Percentiles rank a stretch among this genome's conserved stretches.
These are phyloP conservation scores for Xerocomus spinulosus DNA, from an alignment of 768 basidiomycete species.

Conservation along the genomic window DNA sequence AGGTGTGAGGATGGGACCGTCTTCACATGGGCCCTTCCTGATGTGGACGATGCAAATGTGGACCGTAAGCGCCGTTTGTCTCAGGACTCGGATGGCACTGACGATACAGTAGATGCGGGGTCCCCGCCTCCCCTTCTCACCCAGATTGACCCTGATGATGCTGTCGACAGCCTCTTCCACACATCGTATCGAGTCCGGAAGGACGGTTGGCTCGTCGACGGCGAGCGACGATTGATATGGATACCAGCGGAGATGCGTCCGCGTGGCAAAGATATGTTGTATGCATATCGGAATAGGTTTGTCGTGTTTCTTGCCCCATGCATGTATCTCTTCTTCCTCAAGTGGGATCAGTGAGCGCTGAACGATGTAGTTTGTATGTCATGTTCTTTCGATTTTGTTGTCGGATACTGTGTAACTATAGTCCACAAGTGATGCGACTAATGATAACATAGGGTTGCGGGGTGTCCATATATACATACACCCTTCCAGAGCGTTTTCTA, in stretches of 20 bases:
- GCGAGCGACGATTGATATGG: slow-evolving; percentile 10
- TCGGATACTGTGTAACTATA: too few relatives aligned
- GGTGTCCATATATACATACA: too few relatives aligned
- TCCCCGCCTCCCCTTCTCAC: neutral
- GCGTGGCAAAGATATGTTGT: neutral
- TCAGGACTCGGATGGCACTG: neutral
- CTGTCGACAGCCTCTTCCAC: slow-evolving; percentile 1
- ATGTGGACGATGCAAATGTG: neutral
- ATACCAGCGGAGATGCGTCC: neutral
- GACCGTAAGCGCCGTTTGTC: neutral
- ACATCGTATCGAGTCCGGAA: slow-evolving; percentile 13
- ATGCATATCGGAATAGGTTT: neutral
- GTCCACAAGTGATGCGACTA: too few relatives aligned
- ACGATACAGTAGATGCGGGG: too few relatives aligned
- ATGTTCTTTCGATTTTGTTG: too few relatives aligned
- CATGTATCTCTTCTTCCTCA: neutral
- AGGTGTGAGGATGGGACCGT: slow-evolving; percentile 11
- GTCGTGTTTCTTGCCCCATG: neutral
- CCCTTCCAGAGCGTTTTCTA: too few relatives aligned
- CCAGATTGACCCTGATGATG: slow-evolving; percentile 7
- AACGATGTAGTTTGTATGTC: too few relatives aligned
- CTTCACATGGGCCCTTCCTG: slow-evolving; percentile 8
- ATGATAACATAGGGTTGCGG: too few relatives aligned
- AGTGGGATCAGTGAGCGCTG: neutral
- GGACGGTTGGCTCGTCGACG: slow-evolving; percentile 18